phyloP scores from a whole-genome alignment of 768 basidiomycete genomes.

The Hygrocybe punicea region DNA sequence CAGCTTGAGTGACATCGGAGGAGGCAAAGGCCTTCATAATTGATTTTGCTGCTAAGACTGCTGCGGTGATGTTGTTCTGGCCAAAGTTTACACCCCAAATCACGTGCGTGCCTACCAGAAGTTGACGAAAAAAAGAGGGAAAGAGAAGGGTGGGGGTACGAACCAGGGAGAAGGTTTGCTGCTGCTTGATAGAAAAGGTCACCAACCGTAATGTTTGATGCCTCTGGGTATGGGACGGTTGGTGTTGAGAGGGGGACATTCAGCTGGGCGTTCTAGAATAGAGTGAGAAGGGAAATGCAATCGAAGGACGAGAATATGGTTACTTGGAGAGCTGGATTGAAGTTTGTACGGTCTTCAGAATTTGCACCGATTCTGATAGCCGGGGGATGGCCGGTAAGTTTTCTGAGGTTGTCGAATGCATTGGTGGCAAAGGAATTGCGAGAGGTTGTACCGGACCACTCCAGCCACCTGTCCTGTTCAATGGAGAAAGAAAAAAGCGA shows the following conservation, averaged over 20 bases:
- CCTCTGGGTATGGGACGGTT: slow-evolving; percentile 64
- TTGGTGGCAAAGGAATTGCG: slow-evolving; percentile 61
- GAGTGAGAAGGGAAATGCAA: background rate
- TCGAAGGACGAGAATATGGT: slow-evolving; percentile 15
- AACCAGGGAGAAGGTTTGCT: slow-evolving; percentile 50
- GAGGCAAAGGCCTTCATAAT: slow-evolving; percentile 50
- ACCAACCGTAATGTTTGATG: slow-evolving; percentile 56
- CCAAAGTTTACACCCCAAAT: slow-evolving; percentile 71
- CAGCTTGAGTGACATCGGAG: slow-evolving; percentile 33
- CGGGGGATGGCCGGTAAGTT: slow-evolving; percentile 50
- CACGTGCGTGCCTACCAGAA: slow-evolving; percentile 50
- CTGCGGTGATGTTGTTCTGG: slow-evolving; percentile 47
- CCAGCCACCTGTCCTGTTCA: slow-evolving; percentile 67
- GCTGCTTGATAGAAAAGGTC: slow-evolving; percentile 53
- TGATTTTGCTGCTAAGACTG: slow-evolving; percentile 45
- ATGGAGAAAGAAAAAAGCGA: slow-evolving; percentile 63
- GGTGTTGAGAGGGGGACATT: slow-evolving; percentile 48
- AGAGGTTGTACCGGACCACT: slow-evolving; percentile 56
- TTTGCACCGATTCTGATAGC: slow-evolving; percentile 60
- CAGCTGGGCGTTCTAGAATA: slow-evolving; percentile 42
- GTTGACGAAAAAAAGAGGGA: background rate
- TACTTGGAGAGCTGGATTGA: slow-evolving; percentile 47
- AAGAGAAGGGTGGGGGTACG: slow-evolving; percentile 8
- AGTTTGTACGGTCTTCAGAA: slow-evolving; percentile 57
- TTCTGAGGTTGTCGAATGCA: slow-evolving; percentile 52